Percentiles rank a stretch among this genome's conserved stretches.
Conservation (phyloP, 176 grass and related monocot species). For the Canna indica region DNA sequence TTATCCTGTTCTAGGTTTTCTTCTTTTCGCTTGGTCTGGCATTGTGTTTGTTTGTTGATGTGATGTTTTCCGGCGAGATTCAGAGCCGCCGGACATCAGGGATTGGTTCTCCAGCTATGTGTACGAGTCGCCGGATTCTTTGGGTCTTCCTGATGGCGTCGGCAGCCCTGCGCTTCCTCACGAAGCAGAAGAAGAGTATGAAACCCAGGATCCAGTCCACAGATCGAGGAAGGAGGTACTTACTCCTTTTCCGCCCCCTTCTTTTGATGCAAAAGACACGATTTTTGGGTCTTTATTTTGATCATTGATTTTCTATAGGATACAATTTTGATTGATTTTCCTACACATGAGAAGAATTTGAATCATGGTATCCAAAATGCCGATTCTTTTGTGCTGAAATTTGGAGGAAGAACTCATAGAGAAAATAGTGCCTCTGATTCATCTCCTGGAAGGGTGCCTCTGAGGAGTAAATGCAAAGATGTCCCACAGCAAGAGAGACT, state of each 20-base stretch:
- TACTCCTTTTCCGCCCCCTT: not conserved
- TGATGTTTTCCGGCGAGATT: slow-evolving; percentile 7
- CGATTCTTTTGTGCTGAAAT: not conserved
- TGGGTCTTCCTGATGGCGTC: slow-evolving; percentile 12
- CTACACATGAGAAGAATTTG: not conserved
- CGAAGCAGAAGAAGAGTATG: slow-evolving; percentile 4
- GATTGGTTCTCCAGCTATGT: slow-evolving; percentile 87
- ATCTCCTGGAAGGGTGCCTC: not conserved
- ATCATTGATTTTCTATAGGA: too few species aligned
- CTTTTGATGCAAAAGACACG: slow-evolving; percentile 18
- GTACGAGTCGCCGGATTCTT: slow-evolving; percentile 38
- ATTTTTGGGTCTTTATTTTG: too few species aligned
- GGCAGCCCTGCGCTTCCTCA: not conserved
- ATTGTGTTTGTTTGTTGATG: not conserved
- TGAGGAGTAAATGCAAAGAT: not conserved
- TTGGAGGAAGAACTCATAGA: not conserved
- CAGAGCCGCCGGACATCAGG: slow-evolving; percentile 75
- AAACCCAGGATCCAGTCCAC: slow-evolving; percentile 45
- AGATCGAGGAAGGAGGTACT: not conserved
- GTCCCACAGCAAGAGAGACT: slow-evolving; percentile 11
- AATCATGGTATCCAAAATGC: not conserved
- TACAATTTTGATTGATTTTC: not conserved
- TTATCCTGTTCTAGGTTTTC: not conserved
- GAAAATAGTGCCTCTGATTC: not conserved
- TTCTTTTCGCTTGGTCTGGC: not conserved